Base-by-base conservation (phyloP, 495 filamentous ascomycete genomes). In the Daldinia bambusicola region DNA sequence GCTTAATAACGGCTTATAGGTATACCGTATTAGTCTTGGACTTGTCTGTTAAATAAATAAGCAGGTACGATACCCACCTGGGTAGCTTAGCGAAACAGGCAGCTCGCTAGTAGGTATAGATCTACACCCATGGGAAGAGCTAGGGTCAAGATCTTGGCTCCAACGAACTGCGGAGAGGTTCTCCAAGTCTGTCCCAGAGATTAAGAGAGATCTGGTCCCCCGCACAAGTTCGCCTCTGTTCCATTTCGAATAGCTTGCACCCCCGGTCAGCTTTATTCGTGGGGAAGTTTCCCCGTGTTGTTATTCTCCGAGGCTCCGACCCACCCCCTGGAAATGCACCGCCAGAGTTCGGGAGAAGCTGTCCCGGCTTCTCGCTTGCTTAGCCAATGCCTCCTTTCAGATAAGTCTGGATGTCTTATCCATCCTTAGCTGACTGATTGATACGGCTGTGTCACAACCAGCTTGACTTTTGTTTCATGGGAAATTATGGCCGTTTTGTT, bases 331-430 rank as follows among this genome's bases (percentile, higher is more conserved):
- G 55, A 55, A 10, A 9, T 36, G 9, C 34, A 36, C 53, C 51
- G 55, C 30, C 5, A 32, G 16, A 37, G 1, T 53, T 66, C 68
- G 68, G 68, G 30, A 14, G 45, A 1, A 58, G 66, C 63, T 66
- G 40, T 38, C 56, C 68, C 68, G 68, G 68, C 3, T 0, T 57
- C 18, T 57, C 22, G 18, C 26, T 66, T 61, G 32, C 32, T 20
- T 57, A 43, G 50, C 51, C 31, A 8, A 34, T 4, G 4, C 26
- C 26, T 30, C 13, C 37, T 22, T 36, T 45, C 0, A 40, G n/a
- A 62, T 69, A 63, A 48, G 51, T 58, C 32, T 2, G 12, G 14
- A 22, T 36, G 6, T 6, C 31, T 22, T 22, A 9, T 34, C 34
- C 10, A 5, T 0, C 6, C 10, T 48, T 13, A 48, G 1, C 1